Evolutionary conservation across 2,329 filamentous ascomycete species (phyloP).

Genomic region (Ascochyta lentis): DNA sequence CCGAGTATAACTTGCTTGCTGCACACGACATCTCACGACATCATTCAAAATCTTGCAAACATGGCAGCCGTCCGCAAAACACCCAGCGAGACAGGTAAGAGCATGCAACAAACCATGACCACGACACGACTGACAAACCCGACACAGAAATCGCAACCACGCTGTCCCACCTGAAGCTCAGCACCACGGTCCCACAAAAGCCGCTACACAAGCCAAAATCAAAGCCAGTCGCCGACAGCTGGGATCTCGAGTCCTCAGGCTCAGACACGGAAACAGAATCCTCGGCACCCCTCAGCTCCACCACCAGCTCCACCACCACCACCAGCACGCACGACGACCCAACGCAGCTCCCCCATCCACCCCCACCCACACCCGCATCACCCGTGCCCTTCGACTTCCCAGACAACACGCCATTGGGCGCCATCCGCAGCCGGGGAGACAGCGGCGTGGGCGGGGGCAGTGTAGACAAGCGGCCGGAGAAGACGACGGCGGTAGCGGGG

Average conservation of each 20-base stretch:
- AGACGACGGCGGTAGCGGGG: constrained; percentile 89
- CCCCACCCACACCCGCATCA: constrained; percentile 46
- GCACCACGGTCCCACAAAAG: constrained; percentile 41
- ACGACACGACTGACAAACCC: constrained; percentile 8
- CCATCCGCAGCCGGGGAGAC: constrained; percentile 18
- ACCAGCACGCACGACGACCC: constrained; percentile 7
- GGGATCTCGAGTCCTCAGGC: constrained; percentile 72
- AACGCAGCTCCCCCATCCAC: constrained; percentile 33
- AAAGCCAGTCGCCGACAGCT: constrained; percentile 68
- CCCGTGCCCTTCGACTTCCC: constrained; percentile 45
- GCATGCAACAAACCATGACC: constrained; percentile 16
- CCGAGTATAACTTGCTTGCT: neutral
- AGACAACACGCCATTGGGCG: constrained; percentile 30
- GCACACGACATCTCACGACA: neutral
- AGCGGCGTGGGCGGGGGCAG: constrained; percentile 30
- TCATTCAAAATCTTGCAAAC: neutral
- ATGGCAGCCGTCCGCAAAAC: constrained; percentile 27
- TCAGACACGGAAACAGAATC: constrained; percentile 44
- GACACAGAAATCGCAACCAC: constrained; percentile 45
- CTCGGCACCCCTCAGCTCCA: constrained; percentile 34
- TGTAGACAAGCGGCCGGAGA: constrained; percentile 71
- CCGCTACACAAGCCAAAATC: constrained; percentile 43
- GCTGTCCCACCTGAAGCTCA: constrained; percentile 47
- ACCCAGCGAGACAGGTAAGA: constrained; percentile 27
- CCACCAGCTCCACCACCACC: constrained; percentile 11